Evolutionary conservation across 331 rosid genomes (phyloP).

Genomic region (Pyrus hybrid): DNA sequence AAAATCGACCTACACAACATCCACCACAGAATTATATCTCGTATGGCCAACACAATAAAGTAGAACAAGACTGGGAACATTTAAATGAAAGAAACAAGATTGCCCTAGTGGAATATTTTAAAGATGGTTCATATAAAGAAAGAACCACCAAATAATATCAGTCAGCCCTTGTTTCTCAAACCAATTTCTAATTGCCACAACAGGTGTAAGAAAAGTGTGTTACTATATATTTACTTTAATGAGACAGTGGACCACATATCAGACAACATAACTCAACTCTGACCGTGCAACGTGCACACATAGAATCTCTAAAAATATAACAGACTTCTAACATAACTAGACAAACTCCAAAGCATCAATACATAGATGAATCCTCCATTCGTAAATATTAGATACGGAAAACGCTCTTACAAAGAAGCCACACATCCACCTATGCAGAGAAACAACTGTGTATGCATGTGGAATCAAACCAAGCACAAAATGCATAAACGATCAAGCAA

Average conservation of each 20-base stretch:
- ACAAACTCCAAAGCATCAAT: background rate
- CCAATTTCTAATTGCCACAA: background rate
- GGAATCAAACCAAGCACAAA: background rate
- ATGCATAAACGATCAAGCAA: background rate
- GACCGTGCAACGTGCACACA: background rate
- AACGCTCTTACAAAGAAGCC: background rate
- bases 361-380: background rate
- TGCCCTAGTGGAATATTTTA: background rate
- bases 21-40: background rate
- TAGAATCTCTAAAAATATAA: background rate
- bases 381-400: background rate
- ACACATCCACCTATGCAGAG: too few relatives aligned
- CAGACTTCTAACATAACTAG: background rate
- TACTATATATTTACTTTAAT: background rate
- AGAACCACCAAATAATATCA: background rate
- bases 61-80: background rate
- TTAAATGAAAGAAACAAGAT: background rate
- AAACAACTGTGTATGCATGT: background rate
- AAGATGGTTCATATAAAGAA: background rate
- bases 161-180: background rate
- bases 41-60: background rate
- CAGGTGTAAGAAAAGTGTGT: background rate
- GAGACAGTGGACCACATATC: background rate
- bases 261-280: background rate
- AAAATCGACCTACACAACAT: constrained; percentile 69